phyloP scores from a whole-genome alignment of 2,329 filamentous ascomycete species.

The Ophiostoma montium region DNA sequence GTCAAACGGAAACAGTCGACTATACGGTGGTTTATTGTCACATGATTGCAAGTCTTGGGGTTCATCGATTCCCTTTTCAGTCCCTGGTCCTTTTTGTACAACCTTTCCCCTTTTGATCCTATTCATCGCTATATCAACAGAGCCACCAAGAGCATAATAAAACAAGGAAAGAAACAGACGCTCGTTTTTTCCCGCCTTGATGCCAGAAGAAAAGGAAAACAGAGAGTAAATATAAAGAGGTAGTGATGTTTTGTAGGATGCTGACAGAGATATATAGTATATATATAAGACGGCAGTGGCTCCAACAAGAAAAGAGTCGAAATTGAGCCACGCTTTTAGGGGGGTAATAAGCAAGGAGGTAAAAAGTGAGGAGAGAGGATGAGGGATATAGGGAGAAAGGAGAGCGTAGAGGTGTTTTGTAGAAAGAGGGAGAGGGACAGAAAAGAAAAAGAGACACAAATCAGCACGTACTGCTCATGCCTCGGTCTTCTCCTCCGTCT shows the following conservation, averaged over 20 bases:
- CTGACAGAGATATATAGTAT: background rate
- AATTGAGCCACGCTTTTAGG: background rate
- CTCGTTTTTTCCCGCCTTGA: background rate
- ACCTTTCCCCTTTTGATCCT: background rate
- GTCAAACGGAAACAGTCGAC: no score
- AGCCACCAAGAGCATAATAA: background rate
- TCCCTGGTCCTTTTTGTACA: background rate
- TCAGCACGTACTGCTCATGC: background rate
- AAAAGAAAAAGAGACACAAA: background rate
- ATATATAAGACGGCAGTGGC: background rate
- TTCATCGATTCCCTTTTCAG: no score
- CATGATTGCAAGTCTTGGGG: no score
- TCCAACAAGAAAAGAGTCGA: background rate
- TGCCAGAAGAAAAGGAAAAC: background rate
- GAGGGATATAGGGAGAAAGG: background rate
- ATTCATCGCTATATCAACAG: background rate
- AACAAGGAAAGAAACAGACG: background rate
- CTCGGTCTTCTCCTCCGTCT: conserved; percentile 17
- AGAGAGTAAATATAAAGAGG: background rate
- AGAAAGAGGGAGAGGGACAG: background rate
- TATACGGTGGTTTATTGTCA: no score
- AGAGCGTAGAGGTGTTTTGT: background rate
- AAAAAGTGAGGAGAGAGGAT: background rate
- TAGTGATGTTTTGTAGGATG: background rate
- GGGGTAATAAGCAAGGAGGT: background rate